phyloP scores from a whole-genome alignment of 2,329 filamentous ascomycete genomes.

The Phaeosphaeria sp. region DNA sequence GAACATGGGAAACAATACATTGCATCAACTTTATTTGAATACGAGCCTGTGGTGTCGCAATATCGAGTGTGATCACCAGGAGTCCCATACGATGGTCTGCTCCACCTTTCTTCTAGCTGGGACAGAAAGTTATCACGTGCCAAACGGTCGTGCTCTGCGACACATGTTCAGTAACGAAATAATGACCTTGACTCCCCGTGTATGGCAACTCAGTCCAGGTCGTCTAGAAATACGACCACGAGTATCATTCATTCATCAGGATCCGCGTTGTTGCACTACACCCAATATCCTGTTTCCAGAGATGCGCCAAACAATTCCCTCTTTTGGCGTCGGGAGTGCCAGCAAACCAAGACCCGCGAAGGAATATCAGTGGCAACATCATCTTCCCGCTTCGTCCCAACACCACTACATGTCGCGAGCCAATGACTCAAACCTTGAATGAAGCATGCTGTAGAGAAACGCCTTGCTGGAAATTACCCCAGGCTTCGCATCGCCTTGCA shows the following conservation, averaged over 20 bases:
- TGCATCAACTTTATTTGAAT: not conserved
- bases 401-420: not conserved
- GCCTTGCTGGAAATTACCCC: not conserved
- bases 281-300: not conserved
- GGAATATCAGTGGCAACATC: not conserved
- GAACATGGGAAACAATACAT: too few species aligned
- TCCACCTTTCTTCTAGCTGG: too few species aligned
- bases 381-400: not conserved
- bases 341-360: not conserved
- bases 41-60: not conserved
- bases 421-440: not conserved
- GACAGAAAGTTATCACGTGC: too few species aligned
- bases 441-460: not conserved
- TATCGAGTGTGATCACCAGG: too few species aligned
- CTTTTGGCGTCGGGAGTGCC: not conserved
- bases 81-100: too few species aligned
- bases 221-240: not conserved
- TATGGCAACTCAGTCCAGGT: too few species aligned
- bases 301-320: constrained; percentile 7
- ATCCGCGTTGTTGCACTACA: not conserved
- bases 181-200: too few species aligned
- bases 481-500: not conserved
- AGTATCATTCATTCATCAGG: not conserved
- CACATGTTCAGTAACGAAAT: too few species aligned
- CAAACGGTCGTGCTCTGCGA: too few species aligned